phyloP scores from a whole-genome alignment of 1,139 yeast species.

The Entelexis paramagnoliae region DNA sequence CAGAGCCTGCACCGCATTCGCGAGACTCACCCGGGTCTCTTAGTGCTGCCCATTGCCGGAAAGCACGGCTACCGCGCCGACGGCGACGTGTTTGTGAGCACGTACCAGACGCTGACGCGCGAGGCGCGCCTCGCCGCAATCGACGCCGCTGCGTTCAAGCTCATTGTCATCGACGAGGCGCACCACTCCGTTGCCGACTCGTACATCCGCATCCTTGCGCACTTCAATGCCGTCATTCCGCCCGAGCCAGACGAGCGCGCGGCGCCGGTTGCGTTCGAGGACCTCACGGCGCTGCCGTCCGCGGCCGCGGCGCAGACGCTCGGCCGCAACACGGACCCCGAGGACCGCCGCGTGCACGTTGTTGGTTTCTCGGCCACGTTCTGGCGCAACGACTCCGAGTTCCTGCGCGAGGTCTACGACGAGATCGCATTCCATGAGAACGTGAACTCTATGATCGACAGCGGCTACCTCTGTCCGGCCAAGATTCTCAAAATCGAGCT shows the following conservation, averaged over 20 bases:
- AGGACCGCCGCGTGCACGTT: slow-evolving; percentile 43
- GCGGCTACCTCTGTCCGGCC: slow-evolving; percentile 62
- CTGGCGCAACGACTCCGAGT: slow-evolving; percentile 52
- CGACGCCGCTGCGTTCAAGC: slow-evolving; percentile 49
- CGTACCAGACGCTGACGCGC: slow-evolving; percentile 57
- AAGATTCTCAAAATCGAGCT: slow-evolving; percentile 47
- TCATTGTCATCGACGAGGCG: slow-evolving; percentile 82
- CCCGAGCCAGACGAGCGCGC: neutral
- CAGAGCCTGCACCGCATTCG: slow-evolving; percentile 55
- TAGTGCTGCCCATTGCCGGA: slow-evolving; percentile 69
- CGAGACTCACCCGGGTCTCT: slow-evolving; percentile 41
- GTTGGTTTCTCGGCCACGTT: slow-evolving; percentile 86
- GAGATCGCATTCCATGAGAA: slow-evolving; percentile 63
- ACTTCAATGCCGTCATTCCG: slow-evolving; percentile 41
- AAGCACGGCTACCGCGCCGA: slow-evolving; percentile 32
- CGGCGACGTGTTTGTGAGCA: slow-evolving; percentile 61
- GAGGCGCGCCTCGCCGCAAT: slow-evolving; percentile 43
- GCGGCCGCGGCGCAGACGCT: neutral
- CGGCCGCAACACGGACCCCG: slow-evolving; percentile 20
- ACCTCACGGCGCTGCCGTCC: neutral
- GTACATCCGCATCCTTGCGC: slow-evolving; percentile 48
- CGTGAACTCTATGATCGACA: slow-evolving; percentile 55
- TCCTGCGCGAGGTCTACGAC: slow-evolving; percentile 55
- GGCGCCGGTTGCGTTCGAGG: neutral
- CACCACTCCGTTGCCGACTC: slow-evolving; percentile 79